Evolutionary conservation across 2,329 filamentous ascomycete species (phyloP).

Genomic region (Emergomyces pasteurianus): DNA sequence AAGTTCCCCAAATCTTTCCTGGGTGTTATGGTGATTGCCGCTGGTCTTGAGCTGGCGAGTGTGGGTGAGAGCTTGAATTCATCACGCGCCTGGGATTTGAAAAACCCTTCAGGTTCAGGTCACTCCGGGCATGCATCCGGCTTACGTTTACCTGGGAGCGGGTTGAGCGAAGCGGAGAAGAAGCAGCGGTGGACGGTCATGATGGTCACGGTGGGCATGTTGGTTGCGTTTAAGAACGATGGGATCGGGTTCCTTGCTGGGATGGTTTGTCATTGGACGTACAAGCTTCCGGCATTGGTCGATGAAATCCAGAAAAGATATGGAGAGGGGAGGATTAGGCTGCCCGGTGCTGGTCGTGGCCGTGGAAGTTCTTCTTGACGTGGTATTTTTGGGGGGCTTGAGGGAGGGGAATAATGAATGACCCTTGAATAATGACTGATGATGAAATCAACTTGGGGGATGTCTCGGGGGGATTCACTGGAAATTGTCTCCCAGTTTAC

Average conservation of each 20-base stretch:
- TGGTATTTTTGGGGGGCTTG: neutral
- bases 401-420: neutral
- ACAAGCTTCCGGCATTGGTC: constrained; percentile 32
- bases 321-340: constrained; percentile 20
- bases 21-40: constrained; percentile 79
- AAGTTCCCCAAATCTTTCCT: constrained; percentile 66
- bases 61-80: constrained; percentile 76
- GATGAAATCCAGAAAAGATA: constrained; percentile 17
- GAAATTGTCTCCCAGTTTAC: no score
- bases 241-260: constrained; percentile 76
- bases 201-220: constrained; percentile 71
- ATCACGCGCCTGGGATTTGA: constrained; percentile 50
- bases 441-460: neutral
- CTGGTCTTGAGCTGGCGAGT: constrained; percentile 75
- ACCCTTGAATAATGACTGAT: neutral
- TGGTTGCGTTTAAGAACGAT: constrained; percentile 82
- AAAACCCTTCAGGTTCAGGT: constrained; percentile 24
- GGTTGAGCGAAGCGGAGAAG: constrained; percentile 54
- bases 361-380: neutral
- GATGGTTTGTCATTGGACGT: constrained; percentile 63
- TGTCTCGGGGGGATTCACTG: neutral
- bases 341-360: constrained; percentile 1
- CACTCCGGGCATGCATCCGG: constrained; percentile 5
- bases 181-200: constrained; percentile 76
- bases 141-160: constrained; percentile 13